Evolutionary conservation across 2,329 filamentous ascomycete species (phyloP), one percentile per base, ranked within the genome.

Genomic region (Scedosporium aurantiacum): DNA sequence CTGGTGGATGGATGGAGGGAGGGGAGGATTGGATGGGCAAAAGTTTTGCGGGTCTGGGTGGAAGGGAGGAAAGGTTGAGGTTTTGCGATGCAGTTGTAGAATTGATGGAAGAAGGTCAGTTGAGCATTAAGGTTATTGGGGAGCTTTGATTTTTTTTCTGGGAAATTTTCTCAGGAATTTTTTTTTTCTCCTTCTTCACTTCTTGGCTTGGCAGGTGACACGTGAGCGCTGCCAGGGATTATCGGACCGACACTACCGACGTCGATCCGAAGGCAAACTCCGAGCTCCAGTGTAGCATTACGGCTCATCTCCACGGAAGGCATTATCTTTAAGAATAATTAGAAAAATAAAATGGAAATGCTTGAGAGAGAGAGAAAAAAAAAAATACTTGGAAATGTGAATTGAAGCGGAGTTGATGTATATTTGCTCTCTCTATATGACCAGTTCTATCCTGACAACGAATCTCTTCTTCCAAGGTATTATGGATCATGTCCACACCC

Each of bases 361-460:
- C 8, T 7, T 2, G 18, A 40, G 16, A 6, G 37, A 41, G 37
- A 54, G 2, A 3, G 10, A 28, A 12, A 54, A 54, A 54, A 54
- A 57, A 41, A 37, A 32, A 7, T 21, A 37, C n/a, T 23, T 37
- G 27, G 28, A 10, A 18, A 37, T 25, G n/a, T 16, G 5, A 56
- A 21, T 56, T 25, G 52, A 56, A 27, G 18, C 23, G 23, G 23
- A 18, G 25, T 57, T 32, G 28, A 41, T 47, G 40, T 41, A 21
- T n/a, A 57, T 57, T 57, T 57, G 37, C 55, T 23, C n/a, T n/a
- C 55, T 57, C 25, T 57, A 57, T 18, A 37, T 57, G n/a, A 40
- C 50, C 50, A 14, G 23, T 54, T 54, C 50, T 54, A 54, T 54
- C 21, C 50, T 27, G 12, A 54, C 23, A 18, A 23, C 21, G 50